phyloP scores from a whole-genome alignment of 768 basidiomycete species.

The Strobilomyces echinocephalus region DNA sequence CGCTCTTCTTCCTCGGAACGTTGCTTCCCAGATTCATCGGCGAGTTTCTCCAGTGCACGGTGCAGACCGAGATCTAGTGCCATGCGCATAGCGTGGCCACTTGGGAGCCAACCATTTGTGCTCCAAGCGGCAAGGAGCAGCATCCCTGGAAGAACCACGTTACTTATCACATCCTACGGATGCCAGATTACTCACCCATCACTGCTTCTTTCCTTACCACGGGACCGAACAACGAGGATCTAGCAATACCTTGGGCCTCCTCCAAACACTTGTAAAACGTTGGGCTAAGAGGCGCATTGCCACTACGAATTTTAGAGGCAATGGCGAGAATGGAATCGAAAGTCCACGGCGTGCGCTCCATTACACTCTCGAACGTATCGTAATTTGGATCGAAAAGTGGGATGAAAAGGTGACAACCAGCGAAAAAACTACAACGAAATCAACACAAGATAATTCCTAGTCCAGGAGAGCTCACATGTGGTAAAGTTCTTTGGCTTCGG shows the following conservation, averaged over 20 bases:
- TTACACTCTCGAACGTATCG: constrained; percentile 89
- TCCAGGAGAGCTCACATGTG: constrained; percentile 61
- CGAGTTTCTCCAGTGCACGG: constrained; percentile 86
- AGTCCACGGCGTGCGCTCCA: constrained; percentile 92
- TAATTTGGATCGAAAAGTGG: constrained; percentile 90
- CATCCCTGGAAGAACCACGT: constrained; percentile 56
- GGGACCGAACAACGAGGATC: constrained; percentile 89
- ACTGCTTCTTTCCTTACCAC: constrained; percentile 93
- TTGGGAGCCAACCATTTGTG: constrained; percentile 91
- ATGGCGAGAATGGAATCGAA: constrained; percentile 92
- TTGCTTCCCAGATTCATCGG: constrained; percentile 61
- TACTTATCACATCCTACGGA: constrained; percentile 1
- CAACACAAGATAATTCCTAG: constrained; percentile 1
- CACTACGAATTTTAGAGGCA: constrained; percentile 87
- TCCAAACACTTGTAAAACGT: constrained; percentile 90
- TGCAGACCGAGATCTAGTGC: constrained; percentile 91
- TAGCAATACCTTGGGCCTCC: constrained; percentile 93
- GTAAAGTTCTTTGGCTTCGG: constrained; percentile 85
- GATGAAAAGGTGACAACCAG: constrained; percentile 94
- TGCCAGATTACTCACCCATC: constrained; percentile 53
- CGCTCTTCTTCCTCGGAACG: constrained; percentile 79
- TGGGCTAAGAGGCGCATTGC: constrained; percentile 76
- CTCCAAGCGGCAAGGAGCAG: constrained; percentile 89
- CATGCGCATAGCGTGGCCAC: constrained; percentile 96
- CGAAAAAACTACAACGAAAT: constrained; percentile 69